These are phyloP conservation scores for Fusarium secorum DNA, from an alignment of 2,329 filamentous ascomycete species.

Conservation along the genomic window DNA sequence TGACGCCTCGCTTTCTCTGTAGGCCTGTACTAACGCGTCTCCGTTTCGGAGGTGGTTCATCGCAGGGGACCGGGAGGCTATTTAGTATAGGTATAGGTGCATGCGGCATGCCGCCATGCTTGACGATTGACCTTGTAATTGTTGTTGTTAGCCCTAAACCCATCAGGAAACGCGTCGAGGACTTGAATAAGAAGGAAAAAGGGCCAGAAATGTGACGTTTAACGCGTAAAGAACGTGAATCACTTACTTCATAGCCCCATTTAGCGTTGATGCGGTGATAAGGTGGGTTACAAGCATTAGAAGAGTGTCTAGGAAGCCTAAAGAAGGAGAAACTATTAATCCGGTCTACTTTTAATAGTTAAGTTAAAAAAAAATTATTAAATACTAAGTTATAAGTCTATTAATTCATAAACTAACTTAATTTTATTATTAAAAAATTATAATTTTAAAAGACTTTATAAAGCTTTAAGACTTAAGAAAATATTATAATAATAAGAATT, in stretches of 20 bases:
- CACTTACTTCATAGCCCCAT: constrained; percentile 37
- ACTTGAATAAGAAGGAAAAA: not conserved
- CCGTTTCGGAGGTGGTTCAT: constrained; percentile 45
- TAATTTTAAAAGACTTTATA: not conserved
- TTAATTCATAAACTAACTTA: not conserved
- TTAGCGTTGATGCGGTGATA: constrained; percentile 18
- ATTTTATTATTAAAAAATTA: no score
- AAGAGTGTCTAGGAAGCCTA: constrained; percentile 2
- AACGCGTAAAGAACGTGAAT: not conserved
- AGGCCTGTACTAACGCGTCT: constrained; percentile 40
- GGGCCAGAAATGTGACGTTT: constrained; percentile 1
- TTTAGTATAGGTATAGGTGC: constrained; percentile 14
- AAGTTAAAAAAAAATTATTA: not conserved
- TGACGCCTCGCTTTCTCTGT: constrained; percentile 27
- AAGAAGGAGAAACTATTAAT: constrained; percentile 15
- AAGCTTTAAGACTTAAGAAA: not conserved
- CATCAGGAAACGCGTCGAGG: constrained; percentile 32
- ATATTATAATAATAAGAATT: not conserved
- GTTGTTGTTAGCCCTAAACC: constrained; percentile 41
- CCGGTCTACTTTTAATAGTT: not conserved
- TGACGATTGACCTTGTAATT: constrained; percentile 41
- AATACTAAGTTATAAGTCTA: not conserved
- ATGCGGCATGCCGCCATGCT: constrained; percentile 36
- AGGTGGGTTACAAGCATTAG: constrained; percentile 6
- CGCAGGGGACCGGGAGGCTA: constrained; percentile 5